Base-by-base conservation (phyloP, 2,329 filamentous ascomycete genomes). In the Trichoderma oligosporum region DNA sequence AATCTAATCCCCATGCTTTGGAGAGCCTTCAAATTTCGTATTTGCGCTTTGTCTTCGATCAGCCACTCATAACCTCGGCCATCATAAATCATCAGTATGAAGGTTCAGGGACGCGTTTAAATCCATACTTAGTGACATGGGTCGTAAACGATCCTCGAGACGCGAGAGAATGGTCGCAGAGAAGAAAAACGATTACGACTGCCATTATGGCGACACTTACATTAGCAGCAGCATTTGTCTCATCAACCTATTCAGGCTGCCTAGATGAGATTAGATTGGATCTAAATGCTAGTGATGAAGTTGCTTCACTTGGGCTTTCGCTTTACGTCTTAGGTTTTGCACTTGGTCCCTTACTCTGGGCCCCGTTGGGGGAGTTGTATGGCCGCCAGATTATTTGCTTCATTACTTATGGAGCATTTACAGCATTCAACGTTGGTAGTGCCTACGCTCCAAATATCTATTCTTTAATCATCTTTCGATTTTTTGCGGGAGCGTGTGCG, bases 301-400 rank as follows among this genome's bases (percentile, higher is more conserved):
- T 53, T 6, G 38, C 36, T 7, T 11, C 49, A 16, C 53, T 56
- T 9, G 53, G 53, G 1, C 25, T 56, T 12, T 18, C 53, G 4
- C 18, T 68, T 0, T 68, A 66, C 11, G 63, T 68, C 4, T 48
- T 68, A 1, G 82, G 82, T 0, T 84, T 84, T 39, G 75, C 74
- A 7, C 72, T 84, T 33, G 82, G 82, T 0, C 83, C 83, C 1
- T 67, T 86, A n/a, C 65, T 87, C 0, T 86, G 83, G 79, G 85
- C 84, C 2, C 83, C 84, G 1, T 63, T 87, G 25, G 78, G 78
- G 39, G 84, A 88, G 65, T 70, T 87, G 6, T 84, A 80, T 54
- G 84, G 81, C 2, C 71, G 81, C 14, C 73, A 65, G n/a, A 29
- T 35, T 3, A 56, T 56, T 3, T 56, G 18, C 11, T 33, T 53